A percentile compares a stretch with the other conserved stretches of the same genome.
Evolutionary conservation across 208 protist species (phyloP).

Genomic region (Acanthamoeba culbertsoni): DNA sequence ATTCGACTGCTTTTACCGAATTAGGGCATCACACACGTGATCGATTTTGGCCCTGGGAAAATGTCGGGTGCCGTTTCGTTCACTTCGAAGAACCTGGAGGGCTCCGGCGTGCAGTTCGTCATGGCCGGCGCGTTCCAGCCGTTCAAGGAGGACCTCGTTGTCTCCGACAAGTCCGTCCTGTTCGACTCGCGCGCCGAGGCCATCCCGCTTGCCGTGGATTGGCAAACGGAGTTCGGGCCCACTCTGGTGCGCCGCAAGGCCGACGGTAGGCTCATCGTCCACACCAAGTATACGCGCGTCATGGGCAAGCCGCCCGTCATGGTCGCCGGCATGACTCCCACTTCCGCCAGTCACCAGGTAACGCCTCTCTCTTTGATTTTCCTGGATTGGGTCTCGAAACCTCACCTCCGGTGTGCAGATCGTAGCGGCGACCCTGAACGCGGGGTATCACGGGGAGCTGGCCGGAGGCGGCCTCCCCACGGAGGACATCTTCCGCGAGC

Average conservation of each 20-base stretch:
- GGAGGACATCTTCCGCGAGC: conserved; percentile 49
- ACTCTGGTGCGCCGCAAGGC: conserved; percentile 58
- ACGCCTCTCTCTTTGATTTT: not conserved
- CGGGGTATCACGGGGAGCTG: conserved; percentile 83
- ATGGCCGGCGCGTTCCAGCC: conserved; percentile 62
- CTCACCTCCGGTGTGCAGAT: not conserved
- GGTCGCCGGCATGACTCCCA: conserved; percentile 85
- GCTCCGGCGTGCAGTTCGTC: conserved; percentile 72
- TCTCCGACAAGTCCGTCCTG: conserved; percentile 66
- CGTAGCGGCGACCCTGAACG: conserved; percentile 76
- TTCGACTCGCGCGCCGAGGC: conserved; percentile 57
- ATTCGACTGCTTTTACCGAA: too few species aligned
- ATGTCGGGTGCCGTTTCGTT: conserved; percentile 67
- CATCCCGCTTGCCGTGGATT: conserved; percentile 56
- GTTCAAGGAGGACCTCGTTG: conserved; percentile 46
- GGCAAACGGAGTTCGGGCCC: conserved; percentile 72
- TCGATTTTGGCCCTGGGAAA: conserved; percentile 83
- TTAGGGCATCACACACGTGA: conserved; percentile 77
- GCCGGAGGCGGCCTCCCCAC: conserved; percentile 77
- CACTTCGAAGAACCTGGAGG: conserved; percentile 70
- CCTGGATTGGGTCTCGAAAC: not conserved
- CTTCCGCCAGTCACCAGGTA: conserved; percentile 51
- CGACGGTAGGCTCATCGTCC: conserved; percentile 67
- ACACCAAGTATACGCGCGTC: conserved; percentile 73
- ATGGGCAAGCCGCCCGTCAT: conserved; percentile 83